Evolutionary conservation across 176 grass and related monocot species (phyloP), one percentile per base, ranked within the genome.

Genomic region (Phoenix roebelenii): DNA sequence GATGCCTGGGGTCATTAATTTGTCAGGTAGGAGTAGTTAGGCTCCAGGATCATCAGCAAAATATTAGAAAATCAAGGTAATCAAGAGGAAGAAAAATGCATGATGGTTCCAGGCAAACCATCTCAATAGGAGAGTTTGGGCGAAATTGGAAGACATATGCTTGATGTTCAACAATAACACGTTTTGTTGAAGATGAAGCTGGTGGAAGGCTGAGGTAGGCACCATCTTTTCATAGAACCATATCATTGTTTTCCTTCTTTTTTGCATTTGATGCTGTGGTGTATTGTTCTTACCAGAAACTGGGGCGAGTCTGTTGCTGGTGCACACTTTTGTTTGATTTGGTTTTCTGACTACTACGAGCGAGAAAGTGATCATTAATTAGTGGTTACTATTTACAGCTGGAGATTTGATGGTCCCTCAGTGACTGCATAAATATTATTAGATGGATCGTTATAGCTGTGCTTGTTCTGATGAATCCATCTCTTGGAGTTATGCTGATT

Each of bases 261-360:
- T 44, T 82, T 54, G 63, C 68, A 74, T 85, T 90, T 90, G 82
- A 90, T 90, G 55, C 72, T 83, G n/a, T 85, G 61, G 16, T 73
- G 60, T 85, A 76, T 80, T 90, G 64, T 72, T 90, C 64, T 90
- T 90, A 76, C 82, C 87, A 85, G 79, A 82, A 55, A 82, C 74
- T 49, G 67, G 78, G 79, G 57, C 28, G 74, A 53, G 48, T 81
- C 64, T 64, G 65, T 68, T 78, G 85, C 75, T 67, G 79, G 66
- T 80, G 76, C 67, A 74, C 61, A 28, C 52, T 57, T 68, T 14
- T 76, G 51, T 83, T 70, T 49, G 7, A 85, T 82, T 79, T 76
- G 64, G 55, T 74, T 54, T 82, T 62, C 55, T 72, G 17, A 79
- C 28, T 82, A 66, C 71, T 76, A 58, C 73, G 65, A 58, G 69